Base-by-base conservation (phyloP, 164 flowering plant genomes). In the Malania oleifera region DNA sequence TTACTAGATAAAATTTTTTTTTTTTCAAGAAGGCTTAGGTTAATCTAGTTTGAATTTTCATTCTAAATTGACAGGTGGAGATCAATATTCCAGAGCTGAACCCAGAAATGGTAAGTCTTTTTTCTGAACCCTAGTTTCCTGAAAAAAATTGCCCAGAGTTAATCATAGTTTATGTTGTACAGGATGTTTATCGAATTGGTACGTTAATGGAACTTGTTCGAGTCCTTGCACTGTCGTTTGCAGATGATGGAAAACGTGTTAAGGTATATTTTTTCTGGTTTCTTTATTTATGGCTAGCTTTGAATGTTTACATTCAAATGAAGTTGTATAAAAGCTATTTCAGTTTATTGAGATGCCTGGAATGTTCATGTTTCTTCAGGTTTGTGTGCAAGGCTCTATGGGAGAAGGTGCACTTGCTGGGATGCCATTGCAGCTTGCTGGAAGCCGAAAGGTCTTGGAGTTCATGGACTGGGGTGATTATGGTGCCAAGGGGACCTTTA, bases 311-410 rank as follows among this genome's bases (percentile, higher is more conserved):
- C 53, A 40, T 44, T 29, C 20, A 40, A 7, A 5, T 31, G 19
- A 5, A 15, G n/a, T 59, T 23, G 18, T 28, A 14, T 27, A 5
- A 18, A 5, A 40, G 15, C 2, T 10, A 26, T 37, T 34, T 23
- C 19, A 23, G 12, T 44, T 27, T 19, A 31, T 56, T 23, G 44
- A 24, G 25, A 13, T 47, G 0, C 52, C 52, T 18, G 20, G 24
- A 34, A 12, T n/a, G 29, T 34, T 54, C n/a, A n/a, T 61, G 31
- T 22, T 52, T 55, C 31, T 20, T 52, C 38, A 92, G 98, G 98
- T 92, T 44, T 89, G 96, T 63, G 96, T 92, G 47, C 98, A 92
- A 84, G 96, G 98, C 51, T 89, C 96, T 12, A 92, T 92, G 98
- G 98, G 98, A 38, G 87, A 81, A 73, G 96, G 96, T 50, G 88